Conservation (phyloP, 371 early-diverging fungal genomes). For the Dipsacomyces acuminosporus region DNA sequence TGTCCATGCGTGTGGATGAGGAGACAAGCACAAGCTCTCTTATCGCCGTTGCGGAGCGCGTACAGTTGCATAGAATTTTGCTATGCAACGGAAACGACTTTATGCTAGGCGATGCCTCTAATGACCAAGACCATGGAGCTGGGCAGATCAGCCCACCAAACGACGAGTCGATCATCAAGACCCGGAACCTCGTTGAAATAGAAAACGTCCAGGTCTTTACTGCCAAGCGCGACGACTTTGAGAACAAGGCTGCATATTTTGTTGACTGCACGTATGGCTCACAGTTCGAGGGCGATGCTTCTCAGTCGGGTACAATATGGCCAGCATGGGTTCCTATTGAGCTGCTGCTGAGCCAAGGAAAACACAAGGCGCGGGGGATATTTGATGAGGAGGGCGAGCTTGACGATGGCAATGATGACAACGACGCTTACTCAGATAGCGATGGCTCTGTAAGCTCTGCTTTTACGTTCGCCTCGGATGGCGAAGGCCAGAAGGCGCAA, state of each 20-base stretch:
- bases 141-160: conserved; percentile 16
- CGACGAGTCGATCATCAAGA: conserved; percentile 59
- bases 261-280: conserved; percentile 64
- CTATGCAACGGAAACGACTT: conserved; percentile 34
- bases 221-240: conserved; percentile 41
- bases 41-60: conserved; percentile 46
- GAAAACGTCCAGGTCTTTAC: conserved; percentile 66
- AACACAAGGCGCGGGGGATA: conserved; percentile 39
- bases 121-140: neutral
- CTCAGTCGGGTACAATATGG: conserved; percentile 58
- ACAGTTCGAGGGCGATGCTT: conserved; percentile 49
- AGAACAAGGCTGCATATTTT: conserved; percentile 53
- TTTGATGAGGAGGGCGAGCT: conserved; percentile 21
- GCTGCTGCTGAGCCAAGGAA: conserved; percentile 59
- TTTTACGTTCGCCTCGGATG: neutral
- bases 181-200: conserved; percentile 67
- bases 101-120: neutral
- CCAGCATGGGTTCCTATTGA: conserved; percentile 85
- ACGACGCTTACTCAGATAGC: neutral
- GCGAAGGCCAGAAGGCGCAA: neutral
- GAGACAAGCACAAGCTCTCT: conserved; percentile 40
- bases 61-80: conserved; percentile 46
- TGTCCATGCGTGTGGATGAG: conserved; percentile 45
- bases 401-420: neutral
- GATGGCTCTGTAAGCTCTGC: neutral